These are phyloP conservation scores for Mycena filopes DNA, from an alignment of 768 basidiomycete species.

Conservation along the genomic window DNA sequence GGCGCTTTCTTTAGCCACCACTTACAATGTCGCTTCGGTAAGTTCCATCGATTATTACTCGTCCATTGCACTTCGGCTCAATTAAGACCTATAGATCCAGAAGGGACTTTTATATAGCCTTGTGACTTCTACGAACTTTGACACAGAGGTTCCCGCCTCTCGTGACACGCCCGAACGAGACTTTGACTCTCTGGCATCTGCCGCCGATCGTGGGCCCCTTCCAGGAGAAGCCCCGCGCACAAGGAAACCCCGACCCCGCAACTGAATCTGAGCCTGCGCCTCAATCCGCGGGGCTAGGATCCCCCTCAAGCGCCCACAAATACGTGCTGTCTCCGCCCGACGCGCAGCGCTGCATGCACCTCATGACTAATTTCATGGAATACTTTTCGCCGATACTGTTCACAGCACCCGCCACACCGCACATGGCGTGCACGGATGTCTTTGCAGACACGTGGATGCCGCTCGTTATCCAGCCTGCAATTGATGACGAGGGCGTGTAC, in stretches of 20 bases:
- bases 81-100: conserved; percentile 53
- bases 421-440: conserved; percentile 79
- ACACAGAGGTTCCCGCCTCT: conserved; percentile 46
- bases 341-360: conserved; percentile 54
- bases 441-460: conserved; percentile 80
- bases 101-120: conserved; percentile 75
- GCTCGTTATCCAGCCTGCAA: conserved; percentile 73
- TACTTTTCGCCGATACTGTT: conserved; percentile 81
- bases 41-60: conserved; percentile 36
- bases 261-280: conserved; percentile 15
- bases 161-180: conserved; percentile 16
- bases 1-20: conserved; percentile 61
- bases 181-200: conserved; percentile 16
- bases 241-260: conserved; percentile 16
- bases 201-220: conserved; percentile 6
- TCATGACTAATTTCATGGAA: conserved; percentile 66
- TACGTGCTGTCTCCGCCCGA: conserved; percentile 43
- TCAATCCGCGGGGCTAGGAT: conserved; percentile 13
- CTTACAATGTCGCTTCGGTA: conserved; percentile 61
- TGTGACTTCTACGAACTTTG: conserved; percentile 68
- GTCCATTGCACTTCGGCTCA: not conserved
- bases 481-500: conserved; percentile 70
- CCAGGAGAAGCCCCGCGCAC: conserved; percentile 12
- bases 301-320: conserved; percentile 37
- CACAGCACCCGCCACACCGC: conserved; percentile 73